phyloP scores from a whole-genome alignment of 805 yeast genomes.

The Ogataea philodendri region DNA sequence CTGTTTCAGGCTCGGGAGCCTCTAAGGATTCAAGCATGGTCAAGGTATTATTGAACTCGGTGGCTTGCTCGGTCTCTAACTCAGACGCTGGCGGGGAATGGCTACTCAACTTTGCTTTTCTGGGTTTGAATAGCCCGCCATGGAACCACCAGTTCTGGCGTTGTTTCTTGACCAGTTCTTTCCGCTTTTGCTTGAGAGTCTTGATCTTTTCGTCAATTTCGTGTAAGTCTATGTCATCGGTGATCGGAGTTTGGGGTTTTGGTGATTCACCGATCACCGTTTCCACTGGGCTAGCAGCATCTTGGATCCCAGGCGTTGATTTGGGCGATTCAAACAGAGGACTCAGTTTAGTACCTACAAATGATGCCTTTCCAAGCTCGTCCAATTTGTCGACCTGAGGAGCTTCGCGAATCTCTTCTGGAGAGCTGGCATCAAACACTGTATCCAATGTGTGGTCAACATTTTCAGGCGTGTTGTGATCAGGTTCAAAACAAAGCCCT shows the following conservation, averaged over 20 bases:
- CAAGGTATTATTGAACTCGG: constrained; percentile 1
- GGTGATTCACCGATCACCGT: too few species aligned
- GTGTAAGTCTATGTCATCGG: too few species aligned
- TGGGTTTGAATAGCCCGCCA: constrained; percentile 12
- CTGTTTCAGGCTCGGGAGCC: background rate
- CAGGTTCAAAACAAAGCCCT: constrained; percentile 22
- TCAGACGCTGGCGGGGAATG: background rate
- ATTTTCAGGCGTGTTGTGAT: constrained; percentile 21
- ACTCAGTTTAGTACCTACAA: constrained; percentile 2
- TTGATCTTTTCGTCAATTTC: constrained; percentile 15
- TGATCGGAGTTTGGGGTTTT: too few species aligned
- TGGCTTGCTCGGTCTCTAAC: background rate
- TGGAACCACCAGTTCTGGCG: constrained; percentile 16
- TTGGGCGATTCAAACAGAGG: too few species aligned
- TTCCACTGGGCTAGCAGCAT: too few species aligned
- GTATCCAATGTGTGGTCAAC: constrained; percentile 12
- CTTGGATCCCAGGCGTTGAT: constrained; percentile 4
- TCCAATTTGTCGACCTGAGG: too few species aligned
- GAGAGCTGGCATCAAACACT: constrained; percentile 4
- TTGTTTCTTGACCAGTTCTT: constrained; percentile 15
- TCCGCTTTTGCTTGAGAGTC: constrained; percentile 15
- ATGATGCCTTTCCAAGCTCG: too few species aligned
- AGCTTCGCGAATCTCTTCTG: too few species aligned
- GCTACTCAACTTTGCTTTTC: constrained; percentile 3
- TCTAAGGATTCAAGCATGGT: constrained; percentile 1